These are phyloP conservation scores for Kazachstania africana DNA, from an alignment of 805 yeast genomes.

Conservation along the genomic window DNA sequence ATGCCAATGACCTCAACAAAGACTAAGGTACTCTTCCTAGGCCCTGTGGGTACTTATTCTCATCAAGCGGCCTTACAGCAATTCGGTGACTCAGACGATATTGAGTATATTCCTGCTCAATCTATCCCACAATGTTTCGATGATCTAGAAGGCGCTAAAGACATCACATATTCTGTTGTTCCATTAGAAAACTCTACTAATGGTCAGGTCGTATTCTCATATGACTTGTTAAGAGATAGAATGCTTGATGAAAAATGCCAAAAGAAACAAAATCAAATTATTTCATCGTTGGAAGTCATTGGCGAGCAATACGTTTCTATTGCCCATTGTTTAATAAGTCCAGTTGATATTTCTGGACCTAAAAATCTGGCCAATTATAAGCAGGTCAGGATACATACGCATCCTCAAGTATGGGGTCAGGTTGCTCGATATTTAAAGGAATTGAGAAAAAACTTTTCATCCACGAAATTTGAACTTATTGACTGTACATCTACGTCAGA, in stretches of 20 bases:
- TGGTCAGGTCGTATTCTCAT: slow-evolving; percentile 82
- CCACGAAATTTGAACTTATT: slow-evolving; percentile 32
- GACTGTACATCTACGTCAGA: slow-evolving; percentile 74
- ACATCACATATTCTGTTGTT: slow-evolving; percentile 60
- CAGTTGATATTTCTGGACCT: slow-evolving; percentile 28
- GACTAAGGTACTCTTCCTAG: slow-evolving; percentile 59
- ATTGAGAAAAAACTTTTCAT: slow-evolving; percentile 23
- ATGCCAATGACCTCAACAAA: not conserved
- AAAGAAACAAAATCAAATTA: slow-evolving; percentile 7
- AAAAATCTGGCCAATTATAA: slow-evolving; percentile 11
- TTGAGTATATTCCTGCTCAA: slow-evolving; percentile 17
- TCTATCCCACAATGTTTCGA: slow-evolving; percentile 56
- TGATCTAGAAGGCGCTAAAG: slow-evolving; percentile 30
- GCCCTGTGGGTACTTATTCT: slow-evolving; percentile 89
- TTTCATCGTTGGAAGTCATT: slow-evolving; percentile 39
- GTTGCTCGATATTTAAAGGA: slow-evolving; percentile 44
- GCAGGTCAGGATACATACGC: slow-evolving; percentile 63
- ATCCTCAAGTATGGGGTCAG: slow-evolving; percentile 98
- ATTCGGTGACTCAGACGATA: slow-evolving; percentile 29
- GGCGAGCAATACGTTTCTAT: slow-evolving; percentile 78
- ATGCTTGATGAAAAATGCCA: slow-evolving; percentile 9
- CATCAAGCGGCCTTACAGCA: slow-evolving; percentile 67
- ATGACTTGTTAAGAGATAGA: slow-evolving; percentile 70
- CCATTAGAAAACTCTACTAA: slow-evolving; percentile 93
- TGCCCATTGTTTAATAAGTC: slow-evolving; percentile 53